Base-by-base conservation (phyloP, 495 filamentous ascomycete species). In the Aspergillus saccharolyticus region DNA sequence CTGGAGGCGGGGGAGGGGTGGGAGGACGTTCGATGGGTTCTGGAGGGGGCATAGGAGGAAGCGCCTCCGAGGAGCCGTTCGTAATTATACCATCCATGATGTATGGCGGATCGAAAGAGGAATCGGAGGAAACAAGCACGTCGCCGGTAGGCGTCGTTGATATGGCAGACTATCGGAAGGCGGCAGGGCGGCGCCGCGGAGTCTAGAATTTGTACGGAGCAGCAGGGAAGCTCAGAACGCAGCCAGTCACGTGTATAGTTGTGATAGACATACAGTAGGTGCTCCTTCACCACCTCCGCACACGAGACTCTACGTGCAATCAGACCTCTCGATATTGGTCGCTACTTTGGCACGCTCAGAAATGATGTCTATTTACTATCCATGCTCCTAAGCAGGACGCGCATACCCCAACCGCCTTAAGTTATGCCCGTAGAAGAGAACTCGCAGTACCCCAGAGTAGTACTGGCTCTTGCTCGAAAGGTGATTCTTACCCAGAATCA, bases 1-100 rank as follows among this genome's bases (percentile, higher is more conserved):
- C 75, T 61, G 80, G 80, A 28, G 81, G 84, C 8, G 85, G 85
- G 48, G 84, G 84, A 42, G 82, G 80, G 22, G 69, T 65, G 8
- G 67, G 63, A 51, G 71, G 74, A 30, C 66, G 67, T 52, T 72
- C 68, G n/a, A 64, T 55, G 5, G 69, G 57, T 21, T 80, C 74
- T 54, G 76, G 70, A 3, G 69, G 70, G 58, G 71, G 72, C 7
- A 46, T 50, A 8, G 57, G 61, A 25, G 71, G 62, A 7, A 28
- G 42, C 6, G 22, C 53, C 42, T 66, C 61, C 30, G 44, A 53
- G 0, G 56, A 59, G n/a, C 62, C 67, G 44, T 71, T 68, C 10
- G 59, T 62, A 15, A 67, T 42, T 17, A 70, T 66, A 20, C 50
- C 66, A 15, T 67, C 64, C 70, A 72, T 72, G 18, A 46, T 68